A percentile compares a stretch with the other conserved stretches of the same genome.
Conservation (phyloP, 1,284 basidiomycete species). For the Austroboletus novae-zelandiae region DNA sequence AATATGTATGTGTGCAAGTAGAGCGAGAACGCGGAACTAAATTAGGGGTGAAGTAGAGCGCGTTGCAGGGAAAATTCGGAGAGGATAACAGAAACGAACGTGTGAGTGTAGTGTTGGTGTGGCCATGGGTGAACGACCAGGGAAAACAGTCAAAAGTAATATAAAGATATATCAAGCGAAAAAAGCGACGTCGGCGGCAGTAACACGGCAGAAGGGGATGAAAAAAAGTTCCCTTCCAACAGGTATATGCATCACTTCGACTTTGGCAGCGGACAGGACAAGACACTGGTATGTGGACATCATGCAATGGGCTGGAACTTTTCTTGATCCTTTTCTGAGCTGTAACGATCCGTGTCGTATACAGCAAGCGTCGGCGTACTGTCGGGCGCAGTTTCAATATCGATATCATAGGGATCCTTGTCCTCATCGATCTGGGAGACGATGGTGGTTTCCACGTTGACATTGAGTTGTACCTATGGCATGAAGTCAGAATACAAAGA, state of each 20-base stretch:
- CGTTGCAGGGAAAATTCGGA: not conserved
- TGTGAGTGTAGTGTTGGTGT: not conserved
- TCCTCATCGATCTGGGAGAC: slow-evolving; percentile 33
- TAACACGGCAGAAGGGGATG: not conserved
- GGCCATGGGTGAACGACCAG: not conserved
- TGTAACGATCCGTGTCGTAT: slow-evolving; percentile 27
- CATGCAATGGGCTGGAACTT: slow-evolving; percentile 20
- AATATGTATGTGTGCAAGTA: slow-evolving; percentile 5
- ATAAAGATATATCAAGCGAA: not conserved
- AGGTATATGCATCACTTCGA: slow-evolving; percentile 12
- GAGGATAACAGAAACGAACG: not conserved
- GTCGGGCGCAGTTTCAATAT: slow-evolving; percentile 17
- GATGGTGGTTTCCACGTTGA: slow-evolving; percentile 34
- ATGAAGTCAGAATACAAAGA: not conserved
- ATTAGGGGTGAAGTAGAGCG: not conserved
- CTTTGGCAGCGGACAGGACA: not conserved
- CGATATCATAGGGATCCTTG: slow-evolving; percentile 24
- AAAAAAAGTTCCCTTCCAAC: not conserved
- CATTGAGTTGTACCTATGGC: slow-evolving; percentile 26
- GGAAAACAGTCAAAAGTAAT: not conserved
- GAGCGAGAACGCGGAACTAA: slow-evolving; percentile 6
- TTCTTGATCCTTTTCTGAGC: slow-evolving; percentile 21
- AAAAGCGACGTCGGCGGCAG: too few relatives aligned
- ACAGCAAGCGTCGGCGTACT: slow-evolving; percentile 15
- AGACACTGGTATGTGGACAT: not conserved